A percentile compares a stretch with the other conserved stretches of the same genome.
Conservation (phyloP, 192 early-diverging fungal genomes). For the Diversispora eburnea region DNA sequence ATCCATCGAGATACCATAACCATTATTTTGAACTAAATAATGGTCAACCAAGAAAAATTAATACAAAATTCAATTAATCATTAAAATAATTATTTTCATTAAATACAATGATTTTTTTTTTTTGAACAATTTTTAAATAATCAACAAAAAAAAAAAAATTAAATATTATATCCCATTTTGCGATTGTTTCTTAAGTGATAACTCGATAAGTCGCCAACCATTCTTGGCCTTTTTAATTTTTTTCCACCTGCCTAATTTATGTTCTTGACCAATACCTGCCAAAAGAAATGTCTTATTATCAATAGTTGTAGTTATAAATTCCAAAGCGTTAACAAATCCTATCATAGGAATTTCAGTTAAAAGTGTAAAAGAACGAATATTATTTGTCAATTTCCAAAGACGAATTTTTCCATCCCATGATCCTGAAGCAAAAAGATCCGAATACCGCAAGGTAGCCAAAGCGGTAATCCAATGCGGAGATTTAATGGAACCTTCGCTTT, state of each 20-base stretch:
- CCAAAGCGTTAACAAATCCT: conserved; percentile 56
- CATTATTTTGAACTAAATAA: too few relatives aligned
- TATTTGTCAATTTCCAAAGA: conserved; percentile 78
- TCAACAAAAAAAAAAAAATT: not conserved
- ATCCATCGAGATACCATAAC: too few relatives aligned
- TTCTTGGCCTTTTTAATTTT: conserved; percentile 76
- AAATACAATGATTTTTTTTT: not conserved
- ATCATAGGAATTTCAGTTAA: conserved; percentile 62
- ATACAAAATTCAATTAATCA: too few relatives aligned
- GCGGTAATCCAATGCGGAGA: conserved; percentile 79
- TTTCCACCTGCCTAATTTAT: conserved; percentile 86
- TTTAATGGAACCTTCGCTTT: conserved; percentile 39
- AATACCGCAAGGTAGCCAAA: conserved; percentile 74
- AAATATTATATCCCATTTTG: not conserved
- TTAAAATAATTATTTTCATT: too few relatives aligned
- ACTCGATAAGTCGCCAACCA: conserved; percentile 62
- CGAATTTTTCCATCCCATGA: conserved; percentile 85
- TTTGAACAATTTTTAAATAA: not conserved
- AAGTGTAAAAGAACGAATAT: conserved; percentile 60
- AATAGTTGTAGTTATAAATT: conserved; percentile 34
- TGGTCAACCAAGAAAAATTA: too few relatives aligned
- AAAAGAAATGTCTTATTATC: conserved; percentile 52
- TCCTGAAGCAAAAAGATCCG: conserved; percentile 88
- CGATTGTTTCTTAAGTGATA: conserved; percentile 39
- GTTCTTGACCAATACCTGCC: conserved; percentile 84